phyloP scores from a whole-genome alignment of 2,329 filamentous ascomycete genomes.

The Exophiala calicioides region DNA sequence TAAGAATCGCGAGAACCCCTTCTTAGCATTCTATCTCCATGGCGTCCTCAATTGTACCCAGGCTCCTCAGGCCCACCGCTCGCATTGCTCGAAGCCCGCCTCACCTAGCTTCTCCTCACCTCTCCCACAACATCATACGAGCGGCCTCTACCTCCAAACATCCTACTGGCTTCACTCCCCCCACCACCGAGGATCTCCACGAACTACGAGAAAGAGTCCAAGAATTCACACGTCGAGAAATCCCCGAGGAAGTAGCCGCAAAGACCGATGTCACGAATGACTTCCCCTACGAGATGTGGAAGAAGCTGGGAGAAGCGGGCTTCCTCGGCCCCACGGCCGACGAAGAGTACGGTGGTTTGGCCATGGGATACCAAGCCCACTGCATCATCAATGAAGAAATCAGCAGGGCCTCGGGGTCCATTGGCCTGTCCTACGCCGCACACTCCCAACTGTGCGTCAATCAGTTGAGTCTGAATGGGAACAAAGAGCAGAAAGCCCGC shows the following conservation, averaged over 20 bases:
- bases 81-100: background rate
- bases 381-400: slow-evolving; percentile 95
- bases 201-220: slow-evolving; percentile 83
- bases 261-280: slow-evolving; percentile 81
- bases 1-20: background rate
- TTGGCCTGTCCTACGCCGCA: slow-evolving; percentile 89
- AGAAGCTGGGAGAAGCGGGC: slow-evolving; percentile 85
- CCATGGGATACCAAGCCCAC: slow-evolving; percentile 94
- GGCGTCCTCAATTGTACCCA: slow-evolving; percentile 12
- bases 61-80: slow-evolving; percentile 7
- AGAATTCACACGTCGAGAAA: slow-evolving; percentile 87
- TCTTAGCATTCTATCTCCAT: slow-evolving; percentile 6
- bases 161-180: slow-evolving; percentile 64
- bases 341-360: slow-evolving; percentile 85
- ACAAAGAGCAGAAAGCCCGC: slow-evolving; percentile 71
- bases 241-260: slow-evolving; percentile 78
- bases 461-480: slow-evolving; percentile 89
- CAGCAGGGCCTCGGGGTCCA: slow-evolving; percentile 75
- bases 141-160: slow-evolving; percentile 63
- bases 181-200: slow-evolving; percentile 69
- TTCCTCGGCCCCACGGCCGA: slow-evolving; percentile 92
- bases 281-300: slow-evolving; percentile 91
- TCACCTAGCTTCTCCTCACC: background rate
- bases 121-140: slow-evolving; percentile 8
- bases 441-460: slow-evolving; percentile 97